Conservation (phyloP, 1,284 basidiomycete genomes). For the Trichosporon sp. region DNA sequence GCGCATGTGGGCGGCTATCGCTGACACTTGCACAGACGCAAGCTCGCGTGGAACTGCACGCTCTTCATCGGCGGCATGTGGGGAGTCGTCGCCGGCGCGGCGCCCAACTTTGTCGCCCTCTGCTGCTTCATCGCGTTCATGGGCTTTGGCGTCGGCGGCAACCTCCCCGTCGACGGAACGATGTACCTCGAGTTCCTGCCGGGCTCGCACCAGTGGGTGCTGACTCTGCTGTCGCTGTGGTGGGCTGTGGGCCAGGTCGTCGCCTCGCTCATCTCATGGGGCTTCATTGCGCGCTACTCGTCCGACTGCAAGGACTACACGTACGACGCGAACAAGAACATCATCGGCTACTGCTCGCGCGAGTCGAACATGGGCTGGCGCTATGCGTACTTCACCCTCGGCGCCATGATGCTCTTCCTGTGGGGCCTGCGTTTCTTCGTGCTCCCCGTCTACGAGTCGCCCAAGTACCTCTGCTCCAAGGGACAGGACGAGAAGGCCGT, state of each 20-base stretch:
- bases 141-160: conserved; percentile 66
- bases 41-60: conserved; percentile 65
- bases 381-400: conserved; percentile 63
- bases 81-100: conserved; percentile 64
- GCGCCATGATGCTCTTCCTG: conserved; percentile 59
- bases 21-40: conserved; percentile 54
- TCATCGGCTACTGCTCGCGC: conserved; percentile 57
- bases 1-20: neutral
- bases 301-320: conserved; percentile 22
- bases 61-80: conserved; percentile 65
- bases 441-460: conserved; percentile 63
- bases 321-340: conserved; percentile 19
- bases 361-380: conserved; percentile 66
- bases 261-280: conserved; percentile 60
- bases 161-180: conserved; percentile 64
- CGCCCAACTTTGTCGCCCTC: conserved; percentile 60
- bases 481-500: conserved; percentile 65
- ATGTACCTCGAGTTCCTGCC: conserved; percentile 65
- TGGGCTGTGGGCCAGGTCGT: conserved; percentile 64
- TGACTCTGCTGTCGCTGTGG: conserved; percentile 68
- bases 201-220: conserved; percentile 64
- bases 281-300: conserved; percentile 35
- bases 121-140: conserved; percentile 52
- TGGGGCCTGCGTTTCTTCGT: conserved; percentile 50
- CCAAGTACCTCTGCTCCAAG: conserved; percentile 65